These are phyloP conservation scores for Cordyceps farinosa DNA, from an alignment of 2,329 filamentous ascomycete species.

Conservation along the genomic window DNA sequence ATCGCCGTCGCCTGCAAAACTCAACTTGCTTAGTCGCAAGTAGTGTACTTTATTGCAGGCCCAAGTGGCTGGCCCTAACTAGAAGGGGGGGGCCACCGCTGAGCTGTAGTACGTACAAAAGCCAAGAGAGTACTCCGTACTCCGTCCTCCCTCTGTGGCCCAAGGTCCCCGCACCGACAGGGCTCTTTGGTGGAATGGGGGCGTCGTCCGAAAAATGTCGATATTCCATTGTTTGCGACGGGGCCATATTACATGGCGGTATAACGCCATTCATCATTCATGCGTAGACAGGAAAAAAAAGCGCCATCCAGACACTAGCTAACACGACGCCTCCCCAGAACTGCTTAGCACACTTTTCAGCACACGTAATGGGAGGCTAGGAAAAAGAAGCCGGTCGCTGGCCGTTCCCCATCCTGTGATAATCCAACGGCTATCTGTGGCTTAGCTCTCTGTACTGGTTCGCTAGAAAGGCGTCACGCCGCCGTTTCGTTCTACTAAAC, in stretches of 20 bases:
- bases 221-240: slow-evolving; percentile 5
- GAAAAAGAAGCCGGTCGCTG: background rate
- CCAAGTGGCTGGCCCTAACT: no score
- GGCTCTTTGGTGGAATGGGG: background rate
- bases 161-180: background rate
- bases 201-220: background rate
- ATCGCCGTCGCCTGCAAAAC: no score
- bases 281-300: background rate
- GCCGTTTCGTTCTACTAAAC: background rate
- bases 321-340: background rate
- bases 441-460: background rate
- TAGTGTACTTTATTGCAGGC: no score
- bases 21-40: no score
- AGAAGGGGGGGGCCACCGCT: no score
- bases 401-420: background rate
- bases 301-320: background rate
- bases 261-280: slow-evolving; percentile 8
- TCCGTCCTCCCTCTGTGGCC: background rate
- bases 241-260: background rate
- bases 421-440: slow-evolving; percentile 6
- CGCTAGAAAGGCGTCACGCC: background rate
- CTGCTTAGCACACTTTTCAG: background rate
- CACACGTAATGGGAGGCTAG: background rate
- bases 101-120: no score
- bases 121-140: background rate